Evolutionary conservation across 2,329 filamentous ascomycete genomes (phyloP), one percentile per base, ranked within the genome.

Genomic region (Mollisia scopiformis): DNA sequence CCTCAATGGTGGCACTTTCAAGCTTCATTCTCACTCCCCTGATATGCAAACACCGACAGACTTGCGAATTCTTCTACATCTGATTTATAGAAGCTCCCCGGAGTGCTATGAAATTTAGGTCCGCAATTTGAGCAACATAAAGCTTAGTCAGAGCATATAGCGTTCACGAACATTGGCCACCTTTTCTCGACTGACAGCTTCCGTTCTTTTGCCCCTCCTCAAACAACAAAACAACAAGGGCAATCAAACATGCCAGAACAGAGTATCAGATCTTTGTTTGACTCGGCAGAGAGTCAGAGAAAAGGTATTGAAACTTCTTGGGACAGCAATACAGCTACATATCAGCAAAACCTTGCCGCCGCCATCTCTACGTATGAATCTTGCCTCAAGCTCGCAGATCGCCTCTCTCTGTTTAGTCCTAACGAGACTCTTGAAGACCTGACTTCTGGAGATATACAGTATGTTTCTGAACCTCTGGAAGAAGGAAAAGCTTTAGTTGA

Each of bases 401-500:
- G 86, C 62, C 81, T 95, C 27, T 89, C 91, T 0, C 81, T 99
- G 56, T 98, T 98, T 83, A 97, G 92, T 68, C 82, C 88, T 35
- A 99, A 99, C 76, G 95, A 99, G 76, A 84, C 85, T 0, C 77
- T 94, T 39, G 95, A 99, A 63, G 95, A 99, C 77, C 79, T 97
- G 31, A 81, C 91, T 14, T 96, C 94, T 1, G 82, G 84, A n/a
- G 89, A 96, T 71, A 78, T 99, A 31, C 92, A 92, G 77, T 96
- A 79, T 62, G 76, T 68, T 51, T 46, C 1, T 39, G 54, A 43
- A 6, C n/a, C n/a, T 6, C 11, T 27, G 13, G 13, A 19, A 16
- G 2, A 27, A 27, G 8, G 16, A 28, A 13, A 23, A 13, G 7
- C 43, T 47, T 27, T 1, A 3, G 28, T 72, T 75, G 63, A 75